Percentiles rank a stretch among this genome's conserved stretches.
Conservation (phyloP, 371 early-diverging fungal species). For the Circinella umbellata region DNA sequence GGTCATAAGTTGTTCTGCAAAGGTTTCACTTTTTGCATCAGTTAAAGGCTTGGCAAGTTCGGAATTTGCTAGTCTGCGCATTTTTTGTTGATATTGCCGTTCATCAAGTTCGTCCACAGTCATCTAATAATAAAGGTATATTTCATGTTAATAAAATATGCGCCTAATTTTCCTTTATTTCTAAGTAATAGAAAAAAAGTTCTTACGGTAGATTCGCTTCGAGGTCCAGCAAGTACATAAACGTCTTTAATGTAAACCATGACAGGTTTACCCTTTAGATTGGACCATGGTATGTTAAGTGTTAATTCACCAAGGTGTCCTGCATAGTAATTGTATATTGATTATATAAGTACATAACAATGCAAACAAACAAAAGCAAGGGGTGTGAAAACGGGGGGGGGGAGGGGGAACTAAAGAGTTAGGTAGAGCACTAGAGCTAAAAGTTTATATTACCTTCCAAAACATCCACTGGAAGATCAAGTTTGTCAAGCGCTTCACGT, state of each 20-base stretch:
- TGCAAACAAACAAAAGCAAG: conserved; percentile 2
- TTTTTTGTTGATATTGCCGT: conserved; percentile 81
- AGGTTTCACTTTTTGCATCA: conserved; percentile 77
- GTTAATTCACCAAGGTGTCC: conserved; percentile 85
- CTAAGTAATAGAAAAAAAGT: background rate
- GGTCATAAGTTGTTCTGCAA: conserved; percentile 83
- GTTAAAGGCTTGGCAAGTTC: conserved; percentile 59
- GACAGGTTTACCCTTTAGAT: conserved; percentile 93
- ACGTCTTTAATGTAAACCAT: conserved; percentile 88
- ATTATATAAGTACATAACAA: background rate
- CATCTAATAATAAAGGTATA: conserved; percentile 45
- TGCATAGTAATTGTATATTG: background rate
- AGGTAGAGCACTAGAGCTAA: too few relatives aligned
- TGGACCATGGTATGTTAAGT: conserved; percentile 95
- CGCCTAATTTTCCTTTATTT: background rate
- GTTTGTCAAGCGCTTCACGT: conserved; percentile 91
- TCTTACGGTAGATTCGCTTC: conserved; percentile 65
- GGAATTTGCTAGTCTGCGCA: conserved; percentile 81
- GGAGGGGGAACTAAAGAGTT: too few relatives aligned
- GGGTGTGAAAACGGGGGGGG: too few relatives aligned
- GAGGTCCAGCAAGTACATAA: conserved; percentile 86
- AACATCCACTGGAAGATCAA: conserved; percentile 94
- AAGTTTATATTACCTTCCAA: conserved; percentile 70
- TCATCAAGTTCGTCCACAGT: conserved; percentile 83
- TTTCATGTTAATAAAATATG: background rate